Evolutionary conservation across 2,329 filamentous ascomycete species (phyloP), one percentile per base, ranked within the genome.

Genomic region (Ceratocystiopsis minuta): DNA sequence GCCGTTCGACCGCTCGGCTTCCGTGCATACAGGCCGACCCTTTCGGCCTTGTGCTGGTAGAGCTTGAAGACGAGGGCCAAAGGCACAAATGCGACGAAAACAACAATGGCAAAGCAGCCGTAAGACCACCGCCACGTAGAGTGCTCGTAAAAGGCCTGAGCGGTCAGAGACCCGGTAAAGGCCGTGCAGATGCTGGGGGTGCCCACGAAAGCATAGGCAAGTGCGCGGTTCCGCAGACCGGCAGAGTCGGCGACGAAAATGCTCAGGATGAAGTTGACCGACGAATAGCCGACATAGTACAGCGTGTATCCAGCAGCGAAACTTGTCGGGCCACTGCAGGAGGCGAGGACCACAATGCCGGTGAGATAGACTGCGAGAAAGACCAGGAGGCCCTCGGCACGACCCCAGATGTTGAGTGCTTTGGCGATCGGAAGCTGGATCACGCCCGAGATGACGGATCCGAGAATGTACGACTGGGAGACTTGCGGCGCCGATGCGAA

Each of bases 221-320:
- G 61, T 10, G 70, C 72, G 53, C 78, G 68, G 55, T 78, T 80
- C 49, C 70, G 65, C 14, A 83, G 61, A 12, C 67, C 65, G 3
- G 77, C 75, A 0, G 75, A 78, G 50, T 83, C 78, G 44, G 76
- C 71, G 43, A 78, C 70, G 53, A 82, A 74, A 41, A 83, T 66
- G 24, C 56, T 61, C 10, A 62, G 51, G 45, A 53, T 59, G 52
- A 61, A 65, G 44, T 52, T 55, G 37, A 61, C 52, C 38, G 57
- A 58, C 45, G 56, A 57, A 42, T 54, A 52, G 11, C 60, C 78
- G 34, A 78, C 67, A 39, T 66, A 67, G 51, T 78, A 80, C 48
- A 83, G 76, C 1, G 80, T 74, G 48, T 74, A 64, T 1, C 70
- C 74, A 2, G 75, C 75, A 37, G 70, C 69, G 53, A 75, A 81